phyloP scores from a whole-genome alignment of 2,329 filamentous ascomycete genomes.

The Zymoseptoria passerinii region DNA sequence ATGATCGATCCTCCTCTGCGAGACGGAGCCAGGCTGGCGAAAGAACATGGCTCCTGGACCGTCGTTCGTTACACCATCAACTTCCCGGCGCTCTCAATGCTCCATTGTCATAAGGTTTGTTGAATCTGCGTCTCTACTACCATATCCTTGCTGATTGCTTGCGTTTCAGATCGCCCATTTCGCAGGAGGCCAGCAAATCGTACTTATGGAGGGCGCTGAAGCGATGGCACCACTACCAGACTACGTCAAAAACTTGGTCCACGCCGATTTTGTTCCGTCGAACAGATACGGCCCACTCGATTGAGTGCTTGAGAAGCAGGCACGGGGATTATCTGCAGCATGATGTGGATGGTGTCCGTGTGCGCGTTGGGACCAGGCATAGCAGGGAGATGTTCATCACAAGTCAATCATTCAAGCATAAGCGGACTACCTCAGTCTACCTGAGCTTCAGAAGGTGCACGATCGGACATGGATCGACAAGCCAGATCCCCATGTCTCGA shows the following conservation, averaged over 20 bases:
- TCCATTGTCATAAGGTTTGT: slow-evolving; percentile 10
- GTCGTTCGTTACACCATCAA: slow-evolving; percentile 14
- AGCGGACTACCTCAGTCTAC: too few relatives aligned
- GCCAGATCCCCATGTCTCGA: too few relatives aligned
- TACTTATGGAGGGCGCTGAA: slow-evolving; percentile 15
- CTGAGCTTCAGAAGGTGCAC: too few relatives aligned
- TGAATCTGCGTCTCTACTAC: too few relatives aligned
- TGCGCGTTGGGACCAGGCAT: too few relatives aligned
- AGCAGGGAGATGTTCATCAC: too few relatives aligned
- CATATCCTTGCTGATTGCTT: too few relatives aligned
- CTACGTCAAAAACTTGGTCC: slow-evolving; percentile 15
- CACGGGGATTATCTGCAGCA: too few relatives aligned
- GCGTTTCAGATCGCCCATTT: slow-evolving; percentile 6
- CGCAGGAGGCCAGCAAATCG: slow-evolving; percentile 15
- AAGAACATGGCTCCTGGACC: slow-evolving; percentile 12
- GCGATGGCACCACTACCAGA: slow-evolving; percentile 10
- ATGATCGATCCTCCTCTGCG: slow-evolving; percentile 12
- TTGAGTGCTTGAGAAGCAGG: not conserved
- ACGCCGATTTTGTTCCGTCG: slow-evolving; percentile 14
- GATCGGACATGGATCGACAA: too few relatives aligned
- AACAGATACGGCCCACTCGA: slow-evolving; percentile 16
- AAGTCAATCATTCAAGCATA: too few relatives aligned
- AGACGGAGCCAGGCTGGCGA: slow-evolving; percentile 10
- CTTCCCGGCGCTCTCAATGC: slow-evolving; percentile 16
- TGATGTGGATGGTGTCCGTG: too few relatives aligned